These are phyloP conservation scores for Adenanthera pavonina DNA, from an alignment of 306 rosid genomes.

Conservation along the genomic window DNA sequence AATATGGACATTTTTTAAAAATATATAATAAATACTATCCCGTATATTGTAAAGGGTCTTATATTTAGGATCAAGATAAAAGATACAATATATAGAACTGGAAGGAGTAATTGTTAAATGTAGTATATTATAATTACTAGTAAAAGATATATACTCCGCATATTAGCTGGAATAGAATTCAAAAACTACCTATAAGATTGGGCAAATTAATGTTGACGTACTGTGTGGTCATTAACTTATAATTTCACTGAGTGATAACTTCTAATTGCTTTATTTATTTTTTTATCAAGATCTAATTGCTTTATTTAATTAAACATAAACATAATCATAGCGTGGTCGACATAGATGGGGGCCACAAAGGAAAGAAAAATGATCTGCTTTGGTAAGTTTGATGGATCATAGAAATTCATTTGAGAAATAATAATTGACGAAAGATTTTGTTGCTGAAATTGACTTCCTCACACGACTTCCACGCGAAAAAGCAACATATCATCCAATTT, in stretches of 20 bases:
- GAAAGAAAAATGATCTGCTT: not conserved
- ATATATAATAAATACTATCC: too few relatives aligned
- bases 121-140: not conserved
- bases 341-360: not conserved
- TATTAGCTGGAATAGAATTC: not conserved
- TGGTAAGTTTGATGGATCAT: not conserved
- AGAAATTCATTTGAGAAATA: not conserved
- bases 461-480: constrained; percentile 26
- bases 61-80: too few relatives aligned
- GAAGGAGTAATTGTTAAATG: not conserved
- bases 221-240: not conserved
- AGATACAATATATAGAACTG: too few relatives aligned
- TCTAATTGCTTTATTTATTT: not conserved
- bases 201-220: not conserved
- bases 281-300: too few relatives aligned
- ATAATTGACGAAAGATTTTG: constrained; percentile 7
- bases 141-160: not conserved
- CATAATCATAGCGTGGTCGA: not conserved
- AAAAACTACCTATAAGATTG: not conserved
- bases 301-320: not conserved
- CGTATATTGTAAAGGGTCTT: too few relatives aligned
- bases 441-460: constrained; percentile 5
- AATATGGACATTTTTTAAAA: too few relatives aligned
- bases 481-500: not conserved
- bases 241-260: not conserved